A percentile compares a stretch with the other conserved stretches of the same genome.
Evolutionary conservation across 2,329 filamentous ascomycete genomes (phyloP).

Genomic region (Knoxdaviesia proteae): DNA sequence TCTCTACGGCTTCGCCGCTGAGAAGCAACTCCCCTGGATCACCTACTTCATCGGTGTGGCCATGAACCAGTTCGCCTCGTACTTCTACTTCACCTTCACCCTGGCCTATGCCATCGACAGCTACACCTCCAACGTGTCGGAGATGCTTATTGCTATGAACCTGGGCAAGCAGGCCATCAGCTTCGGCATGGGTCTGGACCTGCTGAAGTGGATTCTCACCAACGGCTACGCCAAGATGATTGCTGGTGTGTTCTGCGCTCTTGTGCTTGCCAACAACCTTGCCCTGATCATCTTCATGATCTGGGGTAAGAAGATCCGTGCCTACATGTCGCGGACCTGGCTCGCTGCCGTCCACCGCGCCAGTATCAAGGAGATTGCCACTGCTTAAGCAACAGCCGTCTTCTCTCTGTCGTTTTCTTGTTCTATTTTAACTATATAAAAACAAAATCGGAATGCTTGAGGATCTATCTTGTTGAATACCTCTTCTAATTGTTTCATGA

Average conservation of each 20-base stretch:
- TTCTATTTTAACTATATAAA: background rate
- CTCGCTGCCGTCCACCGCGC: constrained; percentile 21
- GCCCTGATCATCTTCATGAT: constrained; percentile 26
- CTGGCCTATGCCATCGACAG: constrained; percentile 40
- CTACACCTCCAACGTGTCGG: constrained; percentile 35
- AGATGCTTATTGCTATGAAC: constrained; percentile 41
- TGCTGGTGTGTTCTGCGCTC: constrained; percentile 23
- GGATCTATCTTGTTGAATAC: too few relatives aligned
- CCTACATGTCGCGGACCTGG: constrained; percentile 22
- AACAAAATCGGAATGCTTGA: background rate
- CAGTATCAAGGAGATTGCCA: constrained; percentile 12
- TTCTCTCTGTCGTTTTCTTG: too few relatives aligned
- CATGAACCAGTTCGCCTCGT: constrained; percentile 26
- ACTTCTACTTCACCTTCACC: constrained; percentile 36
- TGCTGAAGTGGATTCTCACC: constrained; percentile 27
- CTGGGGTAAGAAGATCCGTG: constrained; percentile 26
- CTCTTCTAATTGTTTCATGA: too few relatives aligned
- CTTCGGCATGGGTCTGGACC: constrained; percentile 27
- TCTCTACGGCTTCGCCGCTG: constrained; percentile 18
- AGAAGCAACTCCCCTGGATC: constrained; percentile 20
- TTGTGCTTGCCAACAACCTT: constrained; percentile 28
- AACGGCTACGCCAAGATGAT: constrained; percentile 30
- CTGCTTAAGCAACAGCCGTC: constrained; percentile 1
- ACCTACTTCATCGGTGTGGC: constrained; percentile 26
- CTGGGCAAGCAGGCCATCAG: constrained; percentile 34